Base-by-base conservation (phyloP, 2,329 filamentous ascomycete genomes). In the Penicillium sp. region DNA sequence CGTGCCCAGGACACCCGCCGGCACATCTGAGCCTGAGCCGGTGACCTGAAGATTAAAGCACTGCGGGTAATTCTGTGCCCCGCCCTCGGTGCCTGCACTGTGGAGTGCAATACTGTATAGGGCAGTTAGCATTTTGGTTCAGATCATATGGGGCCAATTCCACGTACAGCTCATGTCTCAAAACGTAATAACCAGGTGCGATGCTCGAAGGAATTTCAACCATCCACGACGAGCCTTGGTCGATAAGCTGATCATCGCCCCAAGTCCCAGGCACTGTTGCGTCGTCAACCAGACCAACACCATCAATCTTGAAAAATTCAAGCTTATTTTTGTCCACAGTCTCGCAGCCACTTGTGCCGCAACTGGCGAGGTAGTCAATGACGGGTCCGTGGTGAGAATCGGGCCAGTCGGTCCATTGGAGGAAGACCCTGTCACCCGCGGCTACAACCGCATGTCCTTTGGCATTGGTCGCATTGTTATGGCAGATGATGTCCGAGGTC, bases 401-500 rank as follows among this genome's bases (percentile, higher is more conserved):
- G 7, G 86, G 86, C 86, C 86, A 89, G n/a, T 76, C 75, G 50
- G 78, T 82, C 86, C 86, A 89, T 60, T 83, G 77, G 40, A 89
- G 69, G 39, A 81, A 75, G 62, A 89, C 67, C 10, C 76, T 77
- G 58, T 77, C 75, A 51, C 87, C 87, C 9, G 86, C 86, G 5
- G 78, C 74, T 18, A 88, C 81, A 6, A 78, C 73, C 10, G 80
- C 83, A 55, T 78, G 75, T 43, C 77, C 75, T 16, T 70, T 61
- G 9, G 80, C 81, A 21, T 80, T 78, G 13, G 75, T 78, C 14
- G 81, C 84, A 36, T 73, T 71, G 61, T 75, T 75, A 75, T 88
- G 86, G 75, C 84, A 87, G 72, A 84, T 82, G 58, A 87, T 84
- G 65, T 86, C 78, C 16, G 76, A 63, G 21, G 69, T 67, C 10